phyloP scores from a whole-genome alignment of 73 alveolate genomes.

The Symbiodinium pilosum region DNA sequence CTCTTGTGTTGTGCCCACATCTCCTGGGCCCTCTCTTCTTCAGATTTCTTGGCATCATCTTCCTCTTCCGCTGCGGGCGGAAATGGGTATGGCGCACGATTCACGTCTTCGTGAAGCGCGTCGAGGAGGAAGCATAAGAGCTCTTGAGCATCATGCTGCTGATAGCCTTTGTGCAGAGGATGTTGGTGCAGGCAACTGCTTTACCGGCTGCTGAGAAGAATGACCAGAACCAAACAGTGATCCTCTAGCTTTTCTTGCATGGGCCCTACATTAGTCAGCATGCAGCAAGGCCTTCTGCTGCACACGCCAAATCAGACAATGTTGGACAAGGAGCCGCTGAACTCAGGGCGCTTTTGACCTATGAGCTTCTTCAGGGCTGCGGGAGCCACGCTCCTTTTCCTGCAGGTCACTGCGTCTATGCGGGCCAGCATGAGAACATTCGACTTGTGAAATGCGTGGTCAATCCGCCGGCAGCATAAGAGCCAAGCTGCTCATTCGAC shows the following conservation, averaged over 20 bases:
- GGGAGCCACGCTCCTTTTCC: constrained; percentile 76
- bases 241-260: too few species aligned
- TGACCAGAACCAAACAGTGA: too few species aligned
- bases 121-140: constrained; percentile 98
- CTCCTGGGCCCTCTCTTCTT: constrained; percentile 36
- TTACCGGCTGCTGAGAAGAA: too few species aligned
- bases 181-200: too few species aligned
- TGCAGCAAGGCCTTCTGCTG: too few species aligned
- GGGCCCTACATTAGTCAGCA: too few species aligned
- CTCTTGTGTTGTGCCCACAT: constrained; percentile 75
- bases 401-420: not conserved
- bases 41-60: not conserved
- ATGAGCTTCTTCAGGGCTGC: constrained; percentile 67
- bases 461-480: too few species aligned
- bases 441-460: too few species aligned
- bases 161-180: constrained; percentile 97
- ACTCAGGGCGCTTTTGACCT: constrained; percentile 85
- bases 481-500: constrained; percentile 61
- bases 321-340: constrained; percentile 43
- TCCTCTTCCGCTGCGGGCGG: constrained; percentile 63
- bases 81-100: constrained; percentile 96
- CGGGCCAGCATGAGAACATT: too few species aligned
- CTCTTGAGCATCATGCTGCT: constrained; percentile 98
- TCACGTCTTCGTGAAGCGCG: constrained; percentile 99
- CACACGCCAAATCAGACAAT: too few species aligned